Evolutionary conservation across 192 early-diverging fungal genomes (phyloP).

Genomic region (Coemansia sp.): DNA sequence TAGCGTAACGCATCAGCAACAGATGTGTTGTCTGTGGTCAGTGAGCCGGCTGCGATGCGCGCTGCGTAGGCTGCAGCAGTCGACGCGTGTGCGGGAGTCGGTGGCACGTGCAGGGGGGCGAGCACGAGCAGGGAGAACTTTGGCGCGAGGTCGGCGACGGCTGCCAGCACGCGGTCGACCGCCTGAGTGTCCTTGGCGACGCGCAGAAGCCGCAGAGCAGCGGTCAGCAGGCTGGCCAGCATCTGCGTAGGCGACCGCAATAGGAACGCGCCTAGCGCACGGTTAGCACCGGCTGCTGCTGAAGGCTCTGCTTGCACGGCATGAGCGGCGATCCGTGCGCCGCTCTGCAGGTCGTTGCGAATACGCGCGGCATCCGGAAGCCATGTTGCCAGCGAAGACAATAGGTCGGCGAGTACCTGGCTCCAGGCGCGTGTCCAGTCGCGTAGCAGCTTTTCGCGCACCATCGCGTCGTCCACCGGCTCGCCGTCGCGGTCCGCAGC

Average conservation of each 20-base stretch:
- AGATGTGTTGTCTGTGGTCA: neutral
- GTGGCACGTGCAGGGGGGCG: slow-evolving; percentile 28
- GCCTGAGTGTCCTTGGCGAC: slow-evolving; percentile 26
- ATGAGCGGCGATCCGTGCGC: slow-evolving; percentile 8
- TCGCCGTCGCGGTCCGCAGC: neutral
- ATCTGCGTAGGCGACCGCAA: slow-evolving; percentile 9
- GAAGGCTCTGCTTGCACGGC: neutral
- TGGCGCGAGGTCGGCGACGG: slow-evolving; percentile 23
- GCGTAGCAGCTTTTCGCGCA: slow-evolving; percentile 35
- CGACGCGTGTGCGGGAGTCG: slow-evolving; percentile 35
- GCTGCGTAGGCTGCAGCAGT: slow-evolving; percentile 14
- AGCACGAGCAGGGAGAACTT: slow-evolving; percentile 24
- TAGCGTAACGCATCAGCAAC: slow-evolving; percentile 11
- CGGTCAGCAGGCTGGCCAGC: slow-evolving; percentile 14
- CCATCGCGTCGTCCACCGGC: slow-evolving; percentile 31
- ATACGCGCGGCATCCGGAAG: slow-evolving; percentile 39
- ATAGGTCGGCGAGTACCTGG: slow-evolving; percentile 22
- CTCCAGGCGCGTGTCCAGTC: slow-evolving; percentile 50
- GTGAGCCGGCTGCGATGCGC: slow-evolving; percentile 11
- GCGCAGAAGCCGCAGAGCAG: slow-evolving; percentile 11
- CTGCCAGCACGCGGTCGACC: slow-evolving; percentile 5
- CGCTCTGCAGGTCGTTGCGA: slow-evolving; percentile 31
- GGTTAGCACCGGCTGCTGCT: too few relatives aligned
- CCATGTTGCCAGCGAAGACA: slow-evolving; percentile 9
- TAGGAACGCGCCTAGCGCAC: slow-evolving; percentile 11